Percentiles rank a stretch among this genome's conserved stretches.
These are phyloP conservation scores for Wickerhamomyces silvicola DNA, from an alignment of 805 yeast species.

Conservation along the genomic window DNA sequence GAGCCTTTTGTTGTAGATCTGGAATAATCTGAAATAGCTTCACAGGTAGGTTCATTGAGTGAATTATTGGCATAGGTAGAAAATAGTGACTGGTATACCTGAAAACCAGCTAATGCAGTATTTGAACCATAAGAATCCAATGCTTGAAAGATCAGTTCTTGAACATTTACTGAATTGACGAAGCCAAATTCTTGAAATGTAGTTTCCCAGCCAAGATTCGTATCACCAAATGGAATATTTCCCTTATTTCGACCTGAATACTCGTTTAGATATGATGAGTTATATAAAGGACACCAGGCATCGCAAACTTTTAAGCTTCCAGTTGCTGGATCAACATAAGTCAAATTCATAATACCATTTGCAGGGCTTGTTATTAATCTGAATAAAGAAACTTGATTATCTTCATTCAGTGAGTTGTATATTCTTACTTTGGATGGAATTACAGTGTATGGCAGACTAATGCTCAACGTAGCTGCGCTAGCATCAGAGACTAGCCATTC, in stretches of 20 bases:
- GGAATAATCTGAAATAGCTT: slow-evolving; percentile 14
- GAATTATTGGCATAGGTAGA: slow-evolving; percentile 69
- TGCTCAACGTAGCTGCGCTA: slow-evolving; percentile 60
- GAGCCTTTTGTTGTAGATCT: slow-evolving; percentile 23
- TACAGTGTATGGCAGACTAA: slow-evolving; percentile 47
- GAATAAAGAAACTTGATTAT: slow-evolving; percentile 48
- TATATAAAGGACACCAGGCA: slow-evolving; percentile 78
- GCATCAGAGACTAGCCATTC: slow-evolving; percentile 49
- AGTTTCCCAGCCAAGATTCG: slow-evolving; percentile 29
- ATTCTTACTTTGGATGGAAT: slow-evolving; percentile 69
- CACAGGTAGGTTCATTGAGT: slow-evolving; percentile 63
- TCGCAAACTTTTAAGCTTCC: slow-evolving; percentile 62
- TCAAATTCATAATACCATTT: slow-evolving; percentile 84
- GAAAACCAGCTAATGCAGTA: slow-evolving; percentile 68
- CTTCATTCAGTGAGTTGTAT: slow-evolving; percentile 47
- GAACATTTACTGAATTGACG: slow-evolving; percentile 57
- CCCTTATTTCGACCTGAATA: slow-evolving; percentile 5
- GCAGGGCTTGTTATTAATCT: slow-evolving; percentile 74
- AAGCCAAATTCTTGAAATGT: slow-evolving; percentile 80
- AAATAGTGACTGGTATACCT: slow-evolving; percentile 51
- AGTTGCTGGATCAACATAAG: slow-evolving; percentile 72
- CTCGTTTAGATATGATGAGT: slow-evolving; percentile 27
- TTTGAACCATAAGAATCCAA: slow-evolving; percentile 60
- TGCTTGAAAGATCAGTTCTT: slow-evolving; percentile 56
- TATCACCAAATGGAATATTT: slow-evolving; percentile 23